phyloP scores from a whole-genome alignment of 495 filamentous ascomycete species.

The Patellaria atrata region DNA sequence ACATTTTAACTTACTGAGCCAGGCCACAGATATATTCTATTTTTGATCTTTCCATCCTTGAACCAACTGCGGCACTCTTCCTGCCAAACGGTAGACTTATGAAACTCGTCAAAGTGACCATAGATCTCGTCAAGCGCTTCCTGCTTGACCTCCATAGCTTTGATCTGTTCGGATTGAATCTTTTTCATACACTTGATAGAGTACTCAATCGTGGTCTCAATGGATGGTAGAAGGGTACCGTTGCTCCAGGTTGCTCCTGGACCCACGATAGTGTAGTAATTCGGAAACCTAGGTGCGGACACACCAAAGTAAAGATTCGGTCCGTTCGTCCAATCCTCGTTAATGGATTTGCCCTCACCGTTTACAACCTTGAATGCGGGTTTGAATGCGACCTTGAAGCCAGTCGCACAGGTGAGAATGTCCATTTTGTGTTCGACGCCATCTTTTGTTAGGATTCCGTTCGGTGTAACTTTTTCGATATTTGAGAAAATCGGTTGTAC shows the following conservation, averaged over 20 bases:
- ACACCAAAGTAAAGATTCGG: conserved; percentile 21
- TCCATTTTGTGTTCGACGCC: conserved; percentile 21
- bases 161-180: conserved; percentile 26
- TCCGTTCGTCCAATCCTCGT: conserved; percentile 16
- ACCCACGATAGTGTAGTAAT: conserved; percentile 23
- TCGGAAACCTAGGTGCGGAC: conserved; percentile 23
- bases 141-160: conserved; percentile 23
- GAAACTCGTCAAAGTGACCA: conserved; percentile 23
- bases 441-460: conserved; percentile 16
- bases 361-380: conserved; percentile 17
- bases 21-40: conserved; percentile 28
- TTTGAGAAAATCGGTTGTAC: conserved; percentile 14
- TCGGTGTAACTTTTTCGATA: conserved; percentile 15
- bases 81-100: conserved; percentile 23
- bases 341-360: conserved; percentile 16
- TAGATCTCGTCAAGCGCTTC: conserved; percentile 26
- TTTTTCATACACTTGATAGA: conserved; percentile 24
- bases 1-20: conserved; percentile 21
- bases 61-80: conserved; percentile 29
- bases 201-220: conserved; percentile 25
- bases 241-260: conserved; percentile 23
- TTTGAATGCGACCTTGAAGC: conserved; percentile 21
- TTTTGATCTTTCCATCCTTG: conserved; percentile 30
- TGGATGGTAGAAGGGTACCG: conserved; percentile 23
- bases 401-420: conserved; percentile 21